Percentiles rank a stretch among this genome's conserved stretches.
Conservation (phyloP, 1,284 basidiomycete genomes). For the Ceratobasidium sp. region DNA sequence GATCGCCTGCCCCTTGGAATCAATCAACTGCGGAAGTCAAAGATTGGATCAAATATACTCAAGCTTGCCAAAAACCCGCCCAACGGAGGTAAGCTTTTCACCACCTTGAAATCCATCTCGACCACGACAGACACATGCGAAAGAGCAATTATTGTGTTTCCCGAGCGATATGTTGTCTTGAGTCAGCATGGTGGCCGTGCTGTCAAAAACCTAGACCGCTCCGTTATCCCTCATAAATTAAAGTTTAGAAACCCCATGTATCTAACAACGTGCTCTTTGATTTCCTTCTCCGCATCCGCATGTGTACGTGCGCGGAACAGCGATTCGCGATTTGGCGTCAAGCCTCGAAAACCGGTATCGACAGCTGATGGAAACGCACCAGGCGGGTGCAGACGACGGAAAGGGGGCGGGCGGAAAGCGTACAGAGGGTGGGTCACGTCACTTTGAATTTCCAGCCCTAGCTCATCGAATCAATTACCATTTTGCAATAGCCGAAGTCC, state of each 20-base stretch:
- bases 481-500: conserved; percentile 46
- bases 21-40: conserved; percentile 71
- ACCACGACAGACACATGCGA: conserved; percentile 10
- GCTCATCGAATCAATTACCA: conserved; percentile 41
- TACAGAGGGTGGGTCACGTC: conserved; percentile 76
- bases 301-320: conserved; percentile 60
- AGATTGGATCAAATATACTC: conserved; percentile 78
- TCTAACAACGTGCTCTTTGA: conserved; percentile 66
- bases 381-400: conserved; percentile 47
- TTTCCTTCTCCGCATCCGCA: conserved; percentile 56
- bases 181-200: conserved; percentile 32
- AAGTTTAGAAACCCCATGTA: conserved; percentile 61
- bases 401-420: conserved; percentile 62
- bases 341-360: conserved; percentile 86
- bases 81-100: conserved; percentile 68
- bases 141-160: conserved; percentile 17
- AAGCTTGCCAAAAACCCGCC: conserved; percentile 75
- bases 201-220: conserved; percentile 31
- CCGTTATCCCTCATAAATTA: conserved; percentile 36
- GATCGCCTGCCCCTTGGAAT: conserved; percentile 80
- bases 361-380: conserved; percentile 32
- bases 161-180: conserved; percentile 35
- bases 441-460: conserved; percentile 53
- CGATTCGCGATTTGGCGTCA: conserved; percentile 89
- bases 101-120: conserved; percentile 14